A percentile compares a stretch with the other conserved stretches of the same genome.
These are phyloP conservation scores for Handroanthus guayacan DNA, from an alignment of 257 asterid species.

Conservation along the genomic window DNA sequence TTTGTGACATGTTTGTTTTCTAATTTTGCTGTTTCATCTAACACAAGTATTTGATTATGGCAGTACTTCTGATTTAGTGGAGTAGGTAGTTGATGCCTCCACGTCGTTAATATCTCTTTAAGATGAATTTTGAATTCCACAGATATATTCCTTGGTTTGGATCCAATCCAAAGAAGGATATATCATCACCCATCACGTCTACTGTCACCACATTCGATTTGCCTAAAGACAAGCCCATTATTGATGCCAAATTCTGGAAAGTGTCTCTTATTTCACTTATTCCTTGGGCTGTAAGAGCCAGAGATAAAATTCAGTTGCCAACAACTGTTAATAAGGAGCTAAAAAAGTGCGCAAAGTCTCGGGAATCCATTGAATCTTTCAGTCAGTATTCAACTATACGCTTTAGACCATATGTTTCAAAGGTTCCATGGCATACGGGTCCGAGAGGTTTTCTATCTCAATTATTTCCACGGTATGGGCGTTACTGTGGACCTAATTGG, in stretches of 20 bases:
- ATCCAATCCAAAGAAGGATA: constrained; percentile 52
- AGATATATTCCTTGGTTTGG: constrained; percentile 61
- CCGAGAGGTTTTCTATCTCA: constrained; percentile 84
- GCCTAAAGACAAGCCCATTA: constrained; percentile 44
- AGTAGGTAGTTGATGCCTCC: constrained; percentile 38
- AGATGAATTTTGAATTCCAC: constrained; percentile 59
- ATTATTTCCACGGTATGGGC: constrained; percentile 88
- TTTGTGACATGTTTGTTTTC: neutral
- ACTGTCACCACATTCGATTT: constrained; percentile 45
- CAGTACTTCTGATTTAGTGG: constrained; percentile 11
- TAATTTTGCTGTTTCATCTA: neutral
- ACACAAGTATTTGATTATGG: constrained; percentile 28
- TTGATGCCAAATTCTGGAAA: constrained; percentile 57
- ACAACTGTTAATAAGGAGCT: constrained; percentile 76
- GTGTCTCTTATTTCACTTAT: constrained; percentile 56
- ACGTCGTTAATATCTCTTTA: constrained; percentile 25
- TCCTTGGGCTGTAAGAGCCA: constrained; percentile 68
- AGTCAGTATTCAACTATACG: constrained; percentile 59
- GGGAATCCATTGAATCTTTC: constrained; percentile 38
- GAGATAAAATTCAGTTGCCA: constrained; percentile 67
- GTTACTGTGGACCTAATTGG: constrained; percentile 98
- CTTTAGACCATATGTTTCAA: constrained; percentile 89
- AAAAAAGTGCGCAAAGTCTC: constrained; percentile 57
- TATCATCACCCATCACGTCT: constrained; percentile 49
- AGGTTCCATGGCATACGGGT: constrained; percentile 98